Conservation (phyloP, 805 yeast species). For the Myxozyma nipponensis region DNA sequence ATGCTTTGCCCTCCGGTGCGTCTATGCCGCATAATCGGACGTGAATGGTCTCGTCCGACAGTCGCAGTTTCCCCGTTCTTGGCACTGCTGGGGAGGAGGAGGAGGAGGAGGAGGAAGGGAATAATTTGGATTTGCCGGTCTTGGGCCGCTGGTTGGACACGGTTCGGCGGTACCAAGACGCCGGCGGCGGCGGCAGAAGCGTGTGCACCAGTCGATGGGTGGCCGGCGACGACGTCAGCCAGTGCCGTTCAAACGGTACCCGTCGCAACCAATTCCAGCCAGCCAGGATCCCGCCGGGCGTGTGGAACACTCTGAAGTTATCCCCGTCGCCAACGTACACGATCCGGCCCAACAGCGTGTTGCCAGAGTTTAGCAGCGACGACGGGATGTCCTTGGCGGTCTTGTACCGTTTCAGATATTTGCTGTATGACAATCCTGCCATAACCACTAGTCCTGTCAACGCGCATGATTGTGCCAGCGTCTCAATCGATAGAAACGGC, state of each 20-base stretch:
- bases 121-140: background rate
- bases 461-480: background rate
- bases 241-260: conserved; percentile 45
- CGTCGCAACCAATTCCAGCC: conserved; percentile 93
- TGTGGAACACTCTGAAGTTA: conserved; percentile 85
- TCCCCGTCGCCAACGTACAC: conserved; percentile 45
- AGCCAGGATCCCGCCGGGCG: conserved; percentile 81
- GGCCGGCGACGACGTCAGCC: background rate
- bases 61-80: conserved; percentile 11
- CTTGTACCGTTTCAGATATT: conserved; percentile 19
- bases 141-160: background rate
- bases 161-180: background rate
- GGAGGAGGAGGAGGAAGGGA: conserved; percentile 2
- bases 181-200: background rate
- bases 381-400: conserved; percentile 26
- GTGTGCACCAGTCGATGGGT: background rate
- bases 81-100: background rate
- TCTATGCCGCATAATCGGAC: conserved; percentile 88
- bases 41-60: conserved; percentile 67
- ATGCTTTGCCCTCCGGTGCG: conserved; percentile 95
- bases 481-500: background rate
- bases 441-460: conserved; percentile 7
- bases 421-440: conserved; percentile 1
- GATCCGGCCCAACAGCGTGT: conserved; percentile 24
- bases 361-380: background rate